Evolutionary conservation across 305 asterid genomes (phyloP), one percentile per base, ranked within the genome.

Genomic region (Rubia tinctorum): DNA sequence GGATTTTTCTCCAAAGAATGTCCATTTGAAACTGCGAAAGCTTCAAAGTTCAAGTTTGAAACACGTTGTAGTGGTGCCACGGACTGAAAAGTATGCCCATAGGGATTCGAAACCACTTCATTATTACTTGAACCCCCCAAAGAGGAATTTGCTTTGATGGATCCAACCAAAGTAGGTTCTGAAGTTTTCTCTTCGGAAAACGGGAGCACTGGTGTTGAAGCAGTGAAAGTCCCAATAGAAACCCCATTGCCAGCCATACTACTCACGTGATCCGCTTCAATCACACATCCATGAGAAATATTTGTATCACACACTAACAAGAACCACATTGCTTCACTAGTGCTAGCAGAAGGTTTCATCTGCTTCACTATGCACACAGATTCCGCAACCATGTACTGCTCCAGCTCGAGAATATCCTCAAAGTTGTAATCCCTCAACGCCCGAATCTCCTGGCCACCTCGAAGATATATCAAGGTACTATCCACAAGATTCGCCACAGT

Each of bases 321-420:
- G 80, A 91, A 92, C 99, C 99, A 95, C 98, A 95, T 95, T 71
- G 99, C 97, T 69, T 95, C 97, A 66, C 98, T 96, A 3, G 89
- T 90, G 87, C 97, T 92, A 77, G 85, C 91, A 80, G 86, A 87
- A 58, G 99, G 98, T 68, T 91, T 84, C 63, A 95, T 89, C 79
- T 92, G 98, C 76, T 86, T 81, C 37, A 95, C 75, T 76, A 88
- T 89, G 75, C 98, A 92, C 70, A 95, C 97, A 78, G 93, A 82
- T 81, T 95, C 99, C 3, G 98, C 99, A 75, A 95, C 79, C 76
- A 95, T 85, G 84, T 87, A 92, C 84, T 83, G 87, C 80, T 87
- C 92, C 92, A 92, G 86, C 78, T 92, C 91, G 73, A 86, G 89
- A 80, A 95, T 80, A 84, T 92, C 88, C 82, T 89, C 95, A 39